A percentile compares a stretch with the other conserved stretches of the same genome.
Conservation (phyloP, 83 land plant species). For the Isoetes engelmannii region DNA sequence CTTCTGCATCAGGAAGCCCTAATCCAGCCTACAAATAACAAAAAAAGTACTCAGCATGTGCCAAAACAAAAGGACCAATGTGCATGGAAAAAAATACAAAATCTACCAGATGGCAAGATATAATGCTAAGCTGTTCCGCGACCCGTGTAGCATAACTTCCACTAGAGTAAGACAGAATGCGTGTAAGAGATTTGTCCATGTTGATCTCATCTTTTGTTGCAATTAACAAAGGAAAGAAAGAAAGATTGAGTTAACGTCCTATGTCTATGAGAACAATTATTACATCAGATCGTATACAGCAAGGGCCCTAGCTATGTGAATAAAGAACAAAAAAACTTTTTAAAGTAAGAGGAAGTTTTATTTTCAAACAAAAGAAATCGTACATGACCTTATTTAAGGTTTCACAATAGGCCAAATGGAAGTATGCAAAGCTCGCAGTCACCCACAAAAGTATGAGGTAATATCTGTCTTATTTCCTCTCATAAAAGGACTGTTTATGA, state of each 20-base stretch:
- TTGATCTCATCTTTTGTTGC: neutral
- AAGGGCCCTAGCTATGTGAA: neutral
- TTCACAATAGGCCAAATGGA: too few species aligned
- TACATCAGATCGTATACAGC: neutral
- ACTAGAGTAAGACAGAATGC: slow-evolving; percentile 21
- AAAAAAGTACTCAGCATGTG: neutral
- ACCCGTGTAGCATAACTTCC: slow-evolving; percentile 76
- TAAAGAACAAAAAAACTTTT: neutral
- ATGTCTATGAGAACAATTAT: neutral
- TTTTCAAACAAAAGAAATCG: too few species aligned
- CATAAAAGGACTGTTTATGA: too few species aligned
- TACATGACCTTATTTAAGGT: too few species aligned
- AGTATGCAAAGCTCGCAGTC: too few species aligned
- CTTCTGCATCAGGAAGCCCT: slow-evolving; percentile 76
- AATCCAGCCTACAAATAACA: slow-evolving; percentile 65
- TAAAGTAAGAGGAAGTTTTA: too few species aligned
- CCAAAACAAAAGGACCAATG: neutral
- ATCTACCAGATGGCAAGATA: slow-evolving; percentile 83
- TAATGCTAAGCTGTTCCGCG: slow-evolving; percentile 65
- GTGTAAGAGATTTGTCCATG: neutral
- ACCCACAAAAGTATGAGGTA: too few species aligned
- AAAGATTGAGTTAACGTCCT: neutral
- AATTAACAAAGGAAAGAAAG: neutral
- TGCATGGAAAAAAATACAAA: neutral
- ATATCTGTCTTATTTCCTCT: too few species aligned